Evolutionary conservation across 2,329 filamentous ascomycete species (phyloP), one percentile per base, ranked within the genome.

Genomic region (Colletotrichum brevisporum): DNA sequence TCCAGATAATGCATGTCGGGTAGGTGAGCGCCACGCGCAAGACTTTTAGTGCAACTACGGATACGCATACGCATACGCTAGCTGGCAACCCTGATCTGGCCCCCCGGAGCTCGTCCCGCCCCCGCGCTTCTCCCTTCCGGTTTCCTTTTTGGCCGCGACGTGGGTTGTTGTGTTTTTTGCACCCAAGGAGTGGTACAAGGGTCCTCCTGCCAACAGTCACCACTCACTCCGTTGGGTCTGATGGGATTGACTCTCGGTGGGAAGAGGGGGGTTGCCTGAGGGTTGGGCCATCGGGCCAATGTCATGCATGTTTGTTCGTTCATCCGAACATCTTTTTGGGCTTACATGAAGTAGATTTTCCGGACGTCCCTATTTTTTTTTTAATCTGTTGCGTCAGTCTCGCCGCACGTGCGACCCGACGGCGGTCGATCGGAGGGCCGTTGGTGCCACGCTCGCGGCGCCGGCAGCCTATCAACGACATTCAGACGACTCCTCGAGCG

Each of bases 1-100:
- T 61, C 36, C 31, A 69, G 62, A 59, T 53, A 61, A 54, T 57
- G 63, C 56, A 31, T 18, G 67, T 43, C 55, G 48, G 31, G 43
- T 41, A 57, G 18, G 43, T 56, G 47, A 21, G n/a, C 56, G 56
- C 62, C 56, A 67, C 45, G 27, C 51, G 50, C 51, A 27, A 43
- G 31, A 55, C 51, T 45, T 36, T 36, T 36, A 36, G 31, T 36
- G 31, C 31, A 36, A 10, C 31, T 36, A 36, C 21, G 21, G 21
- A 24, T 24, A 24, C 21, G 21, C 21, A 24, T 24, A 24, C 21
- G 21, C 21, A 24, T 24, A 24, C 31, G 31, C 31, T 43, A 36
- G 43, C 36, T 61, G 59, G 39, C n/a, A 53, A 27, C n/a, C 45
- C n/a, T 24, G 47, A 50, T 61, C 31, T 36, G 5, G 5, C 1